These are phyloP conservation scores for Mycena amicta DNA, from an alignment of 768 basidiomycete species.

Conservation along the genomic window DNA sequence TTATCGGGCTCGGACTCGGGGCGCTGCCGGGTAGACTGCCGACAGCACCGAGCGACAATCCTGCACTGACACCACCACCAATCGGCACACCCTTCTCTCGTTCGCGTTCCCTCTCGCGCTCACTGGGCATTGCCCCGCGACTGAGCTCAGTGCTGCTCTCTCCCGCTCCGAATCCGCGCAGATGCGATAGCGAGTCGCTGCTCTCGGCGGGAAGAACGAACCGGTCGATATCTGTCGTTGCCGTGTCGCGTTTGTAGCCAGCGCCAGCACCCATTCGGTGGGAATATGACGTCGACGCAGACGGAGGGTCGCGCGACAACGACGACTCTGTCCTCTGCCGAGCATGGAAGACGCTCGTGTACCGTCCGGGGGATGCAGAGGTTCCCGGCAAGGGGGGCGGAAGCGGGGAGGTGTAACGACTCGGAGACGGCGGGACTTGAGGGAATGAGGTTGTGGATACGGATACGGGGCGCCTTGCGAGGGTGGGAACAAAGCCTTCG, in stretches of 20 bases:
- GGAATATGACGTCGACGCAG: slow-evolving; percentile 9
- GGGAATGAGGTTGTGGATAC: slow-evolving; percentile 33
- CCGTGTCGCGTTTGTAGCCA: slow-evolving; percentile 5
- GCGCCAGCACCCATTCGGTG: slow-evolving; percentile 14
- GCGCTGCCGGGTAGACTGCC: slow-evolving; percentile 1
- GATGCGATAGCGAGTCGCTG: neutral
- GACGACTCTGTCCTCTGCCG: slow-evolving; percentile 3
- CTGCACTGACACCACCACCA: neutral
- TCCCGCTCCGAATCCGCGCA: neutral
- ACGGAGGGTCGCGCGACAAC: neutral
- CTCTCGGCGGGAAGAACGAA: slow-evolving; percentile 13
- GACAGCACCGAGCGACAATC: neutral
- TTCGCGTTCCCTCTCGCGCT: slow-evolving; percentile 20
- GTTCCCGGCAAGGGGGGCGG: slow-evolving; percentile 13
- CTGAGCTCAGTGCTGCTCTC: neutral
- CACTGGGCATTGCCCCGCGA: slow-evolving; percentile 9
- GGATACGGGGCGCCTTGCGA: slow-evolving; percentile 57
- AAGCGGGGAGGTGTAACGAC: slow-evolving; percentile 1
- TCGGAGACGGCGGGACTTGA: slow-evolving; percentile 14
- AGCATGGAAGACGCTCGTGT: slow-evolving; percentile 3
- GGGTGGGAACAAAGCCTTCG: slow-evolving; percentile 67
- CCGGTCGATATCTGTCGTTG: slow-evolving; percentile 13
- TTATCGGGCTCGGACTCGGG: slow-evolving; percentile 4
- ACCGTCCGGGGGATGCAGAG: slow-evolving; percentile 11
- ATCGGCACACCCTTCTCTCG: slow-evolving; percentile 22